These are phyloP conservation scores for Ilyonectria destructans DNA, from an alignment of 2,329 filamentous ascomycete species.

Conservation along the genomic window DNA sequence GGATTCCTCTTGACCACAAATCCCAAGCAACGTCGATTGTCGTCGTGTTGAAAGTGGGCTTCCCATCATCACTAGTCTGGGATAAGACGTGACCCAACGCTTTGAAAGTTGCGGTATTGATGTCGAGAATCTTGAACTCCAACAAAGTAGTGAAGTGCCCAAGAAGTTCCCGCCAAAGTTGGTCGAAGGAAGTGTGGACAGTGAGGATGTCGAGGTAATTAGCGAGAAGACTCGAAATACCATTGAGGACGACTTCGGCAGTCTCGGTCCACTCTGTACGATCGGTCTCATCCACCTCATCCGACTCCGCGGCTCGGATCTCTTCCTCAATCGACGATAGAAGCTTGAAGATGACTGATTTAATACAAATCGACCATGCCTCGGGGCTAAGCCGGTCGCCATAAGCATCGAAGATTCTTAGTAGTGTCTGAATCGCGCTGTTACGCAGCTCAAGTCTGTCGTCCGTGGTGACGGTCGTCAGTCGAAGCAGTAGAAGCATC, in stretches of 20 bases:
- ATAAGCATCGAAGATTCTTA: constrained; percentile 93
- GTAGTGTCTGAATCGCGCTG: constrained; percentile 90
- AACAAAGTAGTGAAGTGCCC: constrained; percentile 77
- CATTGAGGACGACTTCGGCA: constrained; percentile 80
- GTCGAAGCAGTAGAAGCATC: constrained; percentile 81
- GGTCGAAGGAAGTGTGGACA: constrained; percentile 76
- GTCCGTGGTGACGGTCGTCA: constrained; percentile 81
- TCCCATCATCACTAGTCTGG: constrained; percentile 61
- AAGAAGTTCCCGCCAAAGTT: constrained; percentile 84
- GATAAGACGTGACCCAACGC: constrained; percentile 77
- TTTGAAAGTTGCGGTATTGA: constrained; percentile 81
- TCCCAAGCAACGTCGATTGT: constrained; percentile 78
- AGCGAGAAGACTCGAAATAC: constrained; percentile 81
- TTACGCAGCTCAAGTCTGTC: constrained; percentile 84
- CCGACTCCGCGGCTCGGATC: constrained; percentile 59
- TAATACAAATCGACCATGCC: constrained; percentile 88
- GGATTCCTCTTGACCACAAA: constrained; percentile 79
- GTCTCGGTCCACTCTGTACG: constrained; percentile 80
- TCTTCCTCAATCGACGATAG: constrained; percentile 78
- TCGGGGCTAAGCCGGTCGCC: constrained; percentile 84
- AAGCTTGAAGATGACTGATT: constrained; percentile 85
- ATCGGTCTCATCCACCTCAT: constrained; percentile 59
- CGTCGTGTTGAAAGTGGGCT: constrained; percentile 62
- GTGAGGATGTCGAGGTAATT: constrained; percentile 84
- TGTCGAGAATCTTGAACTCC: constrained; percentile 76